These are phyloP conservation scores for Trichomonas gallinae DNA, from an alignment of 208 protist genomes.

Conservation along the genomic window DNA sequence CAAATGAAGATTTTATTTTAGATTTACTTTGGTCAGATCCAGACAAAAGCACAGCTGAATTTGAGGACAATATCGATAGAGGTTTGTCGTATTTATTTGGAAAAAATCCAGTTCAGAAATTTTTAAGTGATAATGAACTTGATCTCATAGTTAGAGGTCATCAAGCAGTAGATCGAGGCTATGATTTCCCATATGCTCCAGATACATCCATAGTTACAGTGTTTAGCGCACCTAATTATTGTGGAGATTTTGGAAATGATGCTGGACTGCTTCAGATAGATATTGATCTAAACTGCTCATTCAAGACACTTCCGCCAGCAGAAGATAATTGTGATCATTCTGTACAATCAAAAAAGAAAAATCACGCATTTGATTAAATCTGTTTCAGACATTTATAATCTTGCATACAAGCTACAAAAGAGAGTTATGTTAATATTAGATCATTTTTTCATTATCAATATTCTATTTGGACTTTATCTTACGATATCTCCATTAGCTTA, in stretches of 20 bases:
- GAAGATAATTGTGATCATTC: neutral
- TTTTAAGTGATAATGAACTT: constrained; percentile 92
- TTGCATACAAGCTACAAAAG: no score
- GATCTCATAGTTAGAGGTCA: neutral
- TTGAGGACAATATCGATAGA: constrained; percentile 91
- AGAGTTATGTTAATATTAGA: no score
- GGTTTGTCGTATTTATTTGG: constrained; percentile 95
- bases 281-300: neutral
- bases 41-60: constrained; percentile 73
- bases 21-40: constrained; percentile 98
- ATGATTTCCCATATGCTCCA: neutral
- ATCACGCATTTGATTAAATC: neutral
- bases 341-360: neutral
- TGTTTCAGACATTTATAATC: neutral
- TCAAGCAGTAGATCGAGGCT: neutral
- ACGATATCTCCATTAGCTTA: no score
- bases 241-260: neutral
- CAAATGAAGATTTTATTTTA: constrained; percentile 92
- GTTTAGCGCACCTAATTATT: neutral
- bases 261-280: neutral
- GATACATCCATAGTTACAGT: neutral
- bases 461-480: no score
- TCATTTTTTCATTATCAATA: no score
- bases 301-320: neutral
- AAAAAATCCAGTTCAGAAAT: constrained; percentile 81